A percentile compares a stretch with the other conserved stretches of the same genome.
phyloP scores from a whole-genome alignment of 1,284 basidiomycete species.

The Ceratorhiza oryzae-sativae region DNA sequence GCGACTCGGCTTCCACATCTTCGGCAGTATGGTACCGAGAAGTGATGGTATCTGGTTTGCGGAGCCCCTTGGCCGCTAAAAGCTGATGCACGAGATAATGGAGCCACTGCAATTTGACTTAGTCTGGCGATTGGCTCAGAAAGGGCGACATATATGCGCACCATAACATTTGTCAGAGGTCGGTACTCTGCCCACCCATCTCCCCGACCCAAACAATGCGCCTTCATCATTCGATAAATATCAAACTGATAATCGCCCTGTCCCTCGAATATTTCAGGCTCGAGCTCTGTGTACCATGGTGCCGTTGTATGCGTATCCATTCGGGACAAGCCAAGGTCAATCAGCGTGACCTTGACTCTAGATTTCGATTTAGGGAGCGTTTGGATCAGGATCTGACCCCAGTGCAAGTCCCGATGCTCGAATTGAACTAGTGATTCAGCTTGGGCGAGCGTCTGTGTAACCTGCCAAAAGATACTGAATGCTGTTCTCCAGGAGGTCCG shows the following conservation, averaged over 20 bases:
- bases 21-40: slow-evolving; percentile 46
- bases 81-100: slow-evolving; percentile 80
- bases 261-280: slow-evolving; percentile 83
- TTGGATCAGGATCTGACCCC: slow-evolving; percentile 94
- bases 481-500: slow-evolving; percentile 82
- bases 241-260: slow-evolving; percentile 95
- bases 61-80: slow-evolving; percentile 69
- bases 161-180: slow-evolving; percentile 89
- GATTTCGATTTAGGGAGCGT: slow-evolving; percentile 50
- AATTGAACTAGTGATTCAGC: slow-evolving; percentile 84
- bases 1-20: slow-evolving; percentile 46
- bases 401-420: slow-evolving; percentile 98
- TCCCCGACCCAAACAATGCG: slow-evolving; percentile 52
- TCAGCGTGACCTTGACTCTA: slow-evolving; percentile 64
- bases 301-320: slow-evolving; percentile 56
- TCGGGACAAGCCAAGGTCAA: slow-evolving; percentile 93
- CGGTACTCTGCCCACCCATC: slow-evolving; percentile 73
- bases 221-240: slow-evolving; percentile 87
- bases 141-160: slow-evolving; percentile 52
- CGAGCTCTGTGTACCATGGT: slow-evolving; percentile 55
- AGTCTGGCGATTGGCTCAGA: not conserved
- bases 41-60: slow-evolving; percentile 50
- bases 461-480: slow-evolving; percentile 89
- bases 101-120: slow-evolving; percentile 67
- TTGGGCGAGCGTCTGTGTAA: slow-evolving; percentile 73